Conservation (phyloP, 2,329 filamentous ascomycete species). For the Botryosphaeria agaves region DNA sequence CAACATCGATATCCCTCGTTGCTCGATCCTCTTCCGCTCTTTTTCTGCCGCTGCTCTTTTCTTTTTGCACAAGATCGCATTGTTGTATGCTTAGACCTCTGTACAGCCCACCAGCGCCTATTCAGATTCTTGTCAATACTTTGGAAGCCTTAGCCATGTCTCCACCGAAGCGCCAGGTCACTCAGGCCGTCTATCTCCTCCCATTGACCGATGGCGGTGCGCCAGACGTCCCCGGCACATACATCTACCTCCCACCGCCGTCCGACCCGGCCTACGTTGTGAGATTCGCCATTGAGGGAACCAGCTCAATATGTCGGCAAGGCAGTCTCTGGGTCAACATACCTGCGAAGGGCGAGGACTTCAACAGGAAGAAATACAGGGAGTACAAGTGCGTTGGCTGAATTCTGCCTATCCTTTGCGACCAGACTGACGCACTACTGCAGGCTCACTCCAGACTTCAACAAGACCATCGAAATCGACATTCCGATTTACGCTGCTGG, state of each 20-base stretch:
- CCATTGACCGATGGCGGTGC: slow-evolving; percentile 86
- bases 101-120: background rate
- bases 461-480: slow-evolving; percentile 76
- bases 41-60: background rate
- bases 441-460: slow-evolving; percentile 84
- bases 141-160: slow-evolving; percentile 11
- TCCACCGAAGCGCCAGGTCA: slow-evolving; percentile 15
- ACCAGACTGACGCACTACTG: slow-evolving; percentile 7
- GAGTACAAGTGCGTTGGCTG: slow-evolving; percentile 85
- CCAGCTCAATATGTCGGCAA: slow-evolving; percentile 85
- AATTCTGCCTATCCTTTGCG: background rate
- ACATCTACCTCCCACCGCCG: slow-evolving; percentile 78
- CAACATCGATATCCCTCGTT: too few relatives aligned
- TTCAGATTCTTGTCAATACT: background rate
- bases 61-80: background rate
- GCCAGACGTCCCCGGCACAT: slow-evolving; percentile 73
- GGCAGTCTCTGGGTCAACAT: slow-evolving; percentile 97
- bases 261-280: slow-evolving; percentile 56
- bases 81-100: background rate
- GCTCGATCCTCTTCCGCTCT: background rate
- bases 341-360: slow-evolving; percentile 56
- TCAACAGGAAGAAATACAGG: slow-evolving; percentile 62
- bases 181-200: slow-evolving; percentile 54
- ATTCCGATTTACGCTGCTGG: slow-evolving; percentile 69
- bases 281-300: slow-evolving; percentile 83